A percentile compares a stretch with the other conserved stretches of the same genome.
Evolutionary conservation across 1,284 basidiomycete species (phyloP).

Genomic region (Austroboletus niveus): DNA sequence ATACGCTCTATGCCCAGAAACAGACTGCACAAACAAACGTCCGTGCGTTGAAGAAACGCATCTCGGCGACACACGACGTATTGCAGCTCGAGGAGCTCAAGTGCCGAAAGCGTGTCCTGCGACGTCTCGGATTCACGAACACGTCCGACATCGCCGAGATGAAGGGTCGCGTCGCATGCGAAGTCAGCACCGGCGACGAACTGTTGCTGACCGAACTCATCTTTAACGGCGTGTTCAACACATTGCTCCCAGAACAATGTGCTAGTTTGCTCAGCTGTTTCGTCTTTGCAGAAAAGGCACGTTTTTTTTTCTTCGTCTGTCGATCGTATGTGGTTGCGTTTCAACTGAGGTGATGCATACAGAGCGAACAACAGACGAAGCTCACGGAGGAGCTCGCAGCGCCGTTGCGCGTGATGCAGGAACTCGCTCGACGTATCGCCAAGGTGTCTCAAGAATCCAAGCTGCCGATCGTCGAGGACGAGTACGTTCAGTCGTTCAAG

Average conservation of each 20-base stretch:
- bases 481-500: conserved; percentile 96
- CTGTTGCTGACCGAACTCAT: conserved; percentile 95
- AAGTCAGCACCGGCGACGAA: conserved; percentile 98
- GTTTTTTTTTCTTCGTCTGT: conserved; percentile 35
- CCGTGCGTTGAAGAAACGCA: conserved; percentile 77
- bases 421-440: conserved; percentile 91
- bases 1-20: conserved; percentile 80
- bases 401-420: conserved; percentile 93
- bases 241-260: conserved; percentile 87
- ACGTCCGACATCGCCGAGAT: conserved; percentile 93
- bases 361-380: conserved; percentile 88
- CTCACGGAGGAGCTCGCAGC: conserved; percentile 92
- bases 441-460: conserved; percentile 95
- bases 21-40: conserved; percentile 70
- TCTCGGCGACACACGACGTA: conserved; percentile 88
- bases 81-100: conserved; percentile 98
- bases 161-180: conserved; percentile 98
- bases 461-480: conserved; percentile 85
- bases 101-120: conserved; percentile 89
- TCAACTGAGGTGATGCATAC: conserved; percentile 5
- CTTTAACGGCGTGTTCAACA: conserved; percentile 96
- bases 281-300: conserved; percentile 92
- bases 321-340: background rate
- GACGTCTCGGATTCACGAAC: conserved; percentile 89
- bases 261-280: conserved; percentile 94